phyloP scores from a whole-genome alignment of 2,329 filamentous ascomycete genomes.

The Fusarium odoratissimum region DNA sequence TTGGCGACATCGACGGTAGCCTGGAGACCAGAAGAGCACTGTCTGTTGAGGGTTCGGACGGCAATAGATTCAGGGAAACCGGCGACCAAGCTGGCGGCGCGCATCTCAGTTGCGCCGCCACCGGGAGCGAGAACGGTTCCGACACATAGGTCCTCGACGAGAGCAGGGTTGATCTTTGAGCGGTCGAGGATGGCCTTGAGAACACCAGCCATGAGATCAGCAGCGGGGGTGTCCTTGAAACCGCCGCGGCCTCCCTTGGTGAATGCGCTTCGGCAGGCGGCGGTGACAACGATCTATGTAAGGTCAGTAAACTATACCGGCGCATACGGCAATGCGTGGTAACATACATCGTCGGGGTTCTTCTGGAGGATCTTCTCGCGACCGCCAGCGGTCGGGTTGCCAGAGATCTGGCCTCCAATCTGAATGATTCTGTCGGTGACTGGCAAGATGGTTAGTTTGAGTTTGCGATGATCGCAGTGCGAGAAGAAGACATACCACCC shows the following conservation, averaged over 20 bases:
- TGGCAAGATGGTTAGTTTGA: constrained; percentile 46
- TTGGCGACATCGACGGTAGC: constrained; percentile 95
- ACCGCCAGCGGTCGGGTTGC: constrained; percentile 65
- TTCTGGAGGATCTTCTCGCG: constrained; percentile 72
- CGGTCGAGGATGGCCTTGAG: constrained; percentile 85
- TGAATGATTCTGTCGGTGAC: constrained; percentile 69
- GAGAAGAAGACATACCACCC: constrained; percentile 50
- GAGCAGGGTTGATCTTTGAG: constrained; percentile 86
- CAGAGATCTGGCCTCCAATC: constrained; percentile 72
- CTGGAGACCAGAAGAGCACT: constrained; percentile 93
- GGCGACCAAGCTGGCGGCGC: constrained; percentile 88
- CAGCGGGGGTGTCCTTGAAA: constrained; percentile 92
- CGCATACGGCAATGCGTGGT: neutral
- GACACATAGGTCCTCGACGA: constrained; percentile 93
- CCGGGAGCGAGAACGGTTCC: constrained; percentile 92
- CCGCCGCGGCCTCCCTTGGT: constrained; percentile 93
- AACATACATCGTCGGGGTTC: constrained; percentile 72
- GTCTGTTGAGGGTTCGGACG: constrained; percentile 90
- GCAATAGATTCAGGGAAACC: constrained; percentile 88
- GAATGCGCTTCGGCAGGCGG: constrained; percentile 89
- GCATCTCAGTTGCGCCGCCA: constrained; percentile 96
- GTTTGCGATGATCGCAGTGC: neutral
- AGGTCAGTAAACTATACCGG: neutral
- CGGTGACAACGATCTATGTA: constrained; percentile 85
- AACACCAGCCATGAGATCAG: constrained; percentile 86